Conservation (phyloP, 106 monocot genomes). For the Ottelia alismoides region DNA sequence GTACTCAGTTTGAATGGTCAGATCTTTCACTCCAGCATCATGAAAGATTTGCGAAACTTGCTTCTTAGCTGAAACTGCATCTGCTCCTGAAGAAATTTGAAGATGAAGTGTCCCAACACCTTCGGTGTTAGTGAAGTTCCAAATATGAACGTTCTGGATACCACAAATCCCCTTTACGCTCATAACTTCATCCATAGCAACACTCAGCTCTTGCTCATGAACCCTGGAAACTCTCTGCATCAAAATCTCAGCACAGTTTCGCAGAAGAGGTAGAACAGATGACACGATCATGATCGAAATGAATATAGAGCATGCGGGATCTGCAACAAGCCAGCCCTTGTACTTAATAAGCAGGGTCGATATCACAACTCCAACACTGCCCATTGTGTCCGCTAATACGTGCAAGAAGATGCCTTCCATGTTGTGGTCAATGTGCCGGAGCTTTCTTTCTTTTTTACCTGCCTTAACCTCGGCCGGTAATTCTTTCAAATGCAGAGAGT, state of each 20-base stretch:
- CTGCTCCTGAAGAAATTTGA: too few species aligned
- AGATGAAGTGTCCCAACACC: too few species aligned
- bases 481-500: conserved; percentile 7
- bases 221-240: too few species aligned
- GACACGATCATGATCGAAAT: conserved; percentile 74
- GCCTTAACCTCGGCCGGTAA: conserved; percentile 1
- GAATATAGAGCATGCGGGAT: conserved; percentile 85
- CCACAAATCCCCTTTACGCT: conserved; percentile 43
- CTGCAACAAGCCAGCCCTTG: conserved; percentile 79
- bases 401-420: conserved; percentile 96
- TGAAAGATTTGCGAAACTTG: too few species aligned
- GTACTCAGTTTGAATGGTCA: too few species aligned
- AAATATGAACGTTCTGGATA: conserved; percentile 43
- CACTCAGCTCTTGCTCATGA: too few species aligned
- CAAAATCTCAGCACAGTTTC: conserved; percentile 88
- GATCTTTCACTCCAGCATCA: too few species aligned
- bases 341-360: conserved; percentile 84
- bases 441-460: conserved; percentile 9
- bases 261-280: conserved; percentile 67
- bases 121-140: too few species aligned
- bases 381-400: conserved; percentile 89
- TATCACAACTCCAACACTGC: conserved; percentile 78
- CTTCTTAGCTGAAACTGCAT: too few species aligned
- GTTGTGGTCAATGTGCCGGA: conserved; percentile 68
- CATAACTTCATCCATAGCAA: too few species aligned